Conservation (phyloP, 495 filamentous ascomycete species). For the Xylaria venustula region DNA sequence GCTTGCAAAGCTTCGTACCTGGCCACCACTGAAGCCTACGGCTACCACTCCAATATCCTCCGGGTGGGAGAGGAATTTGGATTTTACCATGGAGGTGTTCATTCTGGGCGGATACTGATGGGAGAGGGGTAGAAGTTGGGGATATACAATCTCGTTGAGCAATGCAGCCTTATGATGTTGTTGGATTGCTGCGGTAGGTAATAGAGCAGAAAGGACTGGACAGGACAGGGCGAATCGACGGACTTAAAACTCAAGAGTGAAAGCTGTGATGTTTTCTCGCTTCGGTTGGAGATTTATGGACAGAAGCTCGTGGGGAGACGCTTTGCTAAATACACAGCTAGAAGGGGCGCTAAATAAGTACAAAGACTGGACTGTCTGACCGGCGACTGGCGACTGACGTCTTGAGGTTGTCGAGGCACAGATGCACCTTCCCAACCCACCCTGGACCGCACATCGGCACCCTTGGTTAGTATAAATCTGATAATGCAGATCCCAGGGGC, state of each 20-base stretch:
- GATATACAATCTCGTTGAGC: not conserved
- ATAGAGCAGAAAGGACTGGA: not conserved
- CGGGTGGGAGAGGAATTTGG: constrained; percentile 76
- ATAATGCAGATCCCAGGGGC: constrained; percentile 8
- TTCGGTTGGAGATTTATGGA: not conserved
- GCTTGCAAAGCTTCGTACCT: constrained; percentile 57
- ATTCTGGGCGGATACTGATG: constrained; percentile 16
- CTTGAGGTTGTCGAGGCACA: not conserved
- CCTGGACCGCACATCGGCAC: not conserved
- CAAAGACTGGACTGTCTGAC: not conserved
- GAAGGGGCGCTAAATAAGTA: constrained; percentile 1
- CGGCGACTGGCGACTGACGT: constrained; percentile 9
- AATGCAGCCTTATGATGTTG: not conserved
- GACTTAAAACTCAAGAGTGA: not conserved
- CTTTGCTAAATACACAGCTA: not conserved
- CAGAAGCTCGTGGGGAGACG: constrained; percentile 8
- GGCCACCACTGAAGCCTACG: constrained; percentile 95
- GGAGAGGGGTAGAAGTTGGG: not conserved
- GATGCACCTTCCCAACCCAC: constrained; percentile 5
- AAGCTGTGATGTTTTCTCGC: not conserved
- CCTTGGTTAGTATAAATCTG: constrained; percentile 7
- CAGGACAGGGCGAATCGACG: not conserved
- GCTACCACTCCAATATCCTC: constrained; percentile 88
- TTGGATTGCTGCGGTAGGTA: not conserved
- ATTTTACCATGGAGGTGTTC: constrained; percentile 67